These are phyloP conservation scores for Ettlia oleoabundans DNA, from an alignment of 139 green algal species.

Conservation along the genomic window DNA sequence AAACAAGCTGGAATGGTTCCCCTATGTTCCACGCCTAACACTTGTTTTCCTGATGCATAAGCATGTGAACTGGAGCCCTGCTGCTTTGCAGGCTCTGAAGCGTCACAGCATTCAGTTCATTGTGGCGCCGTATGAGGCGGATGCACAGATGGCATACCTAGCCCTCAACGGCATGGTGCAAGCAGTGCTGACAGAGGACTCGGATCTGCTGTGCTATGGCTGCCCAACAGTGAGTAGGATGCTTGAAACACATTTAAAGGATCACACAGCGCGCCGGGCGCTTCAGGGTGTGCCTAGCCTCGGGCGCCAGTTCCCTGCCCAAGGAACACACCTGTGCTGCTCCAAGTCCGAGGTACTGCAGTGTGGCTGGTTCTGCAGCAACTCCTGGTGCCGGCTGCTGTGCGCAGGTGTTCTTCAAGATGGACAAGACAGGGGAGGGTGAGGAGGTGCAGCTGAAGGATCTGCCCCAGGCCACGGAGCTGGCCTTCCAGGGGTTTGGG, in stretches of 20 bases:
- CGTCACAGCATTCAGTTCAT: constrained; percentile 74
- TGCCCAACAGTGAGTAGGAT: constrained; percentile 79
- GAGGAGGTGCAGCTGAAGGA: constrained; percentile 77
- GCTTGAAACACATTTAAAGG: too few relatives aligned
- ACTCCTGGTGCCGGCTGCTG: too few relatives aligned
- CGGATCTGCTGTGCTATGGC: constrained; percentile 94
- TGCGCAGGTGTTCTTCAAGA: constrained; percentile 90
- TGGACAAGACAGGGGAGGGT: constrained; percentile 84
- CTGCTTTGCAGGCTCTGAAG: constrained; percentile 44
- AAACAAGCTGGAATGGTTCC: too few relatives aligned
- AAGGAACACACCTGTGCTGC: too few relatives aligned
- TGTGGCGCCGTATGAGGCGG: constrained; percentile 97
- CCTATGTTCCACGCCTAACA: neutral
- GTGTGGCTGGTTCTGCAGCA: neutral
- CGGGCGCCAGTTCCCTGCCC: too few relatives aligned
- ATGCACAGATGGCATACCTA: constrained; percentile 96
- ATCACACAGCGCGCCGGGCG: too few relatives aligned
- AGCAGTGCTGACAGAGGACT: constrained; percentile 96
- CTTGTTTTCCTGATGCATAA: neutral
- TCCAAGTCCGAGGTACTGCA: neutral
- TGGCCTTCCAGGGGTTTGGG: constrained; percentile 77
- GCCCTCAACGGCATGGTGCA: constrained; percentile 78
- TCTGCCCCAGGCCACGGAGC: constrained; percentile 60
- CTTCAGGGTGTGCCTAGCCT: too few relatives aligned
- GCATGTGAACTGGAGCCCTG: neutral